These are phyloP conservation scores for Gryganskiella cystojenkinii DNA, from an alignment of 192 early-diverging fungal species.

Conservation along the genomic window DNA sequence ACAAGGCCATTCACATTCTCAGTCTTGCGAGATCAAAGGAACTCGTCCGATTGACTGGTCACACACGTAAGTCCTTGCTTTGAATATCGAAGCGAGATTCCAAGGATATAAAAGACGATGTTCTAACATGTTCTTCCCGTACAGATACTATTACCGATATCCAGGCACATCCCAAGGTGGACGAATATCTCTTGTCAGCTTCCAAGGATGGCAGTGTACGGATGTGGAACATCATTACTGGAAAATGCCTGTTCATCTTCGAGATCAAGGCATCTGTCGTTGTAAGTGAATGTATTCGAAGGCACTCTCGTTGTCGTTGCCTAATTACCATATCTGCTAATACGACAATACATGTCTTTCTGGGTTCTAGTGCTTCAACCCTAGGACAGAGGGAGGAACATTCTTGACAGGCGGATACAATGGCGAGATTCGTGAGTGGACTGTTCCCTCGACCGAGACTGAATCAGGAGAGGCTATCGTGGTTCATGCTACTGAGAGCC, in stretches of 20 bases:
- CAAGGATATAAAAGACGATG: too few species aligned
- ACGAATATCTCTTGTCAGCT: slow-evolving; percentile 74
- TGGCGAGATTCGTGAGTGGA: slow-evolving; percentile 54
- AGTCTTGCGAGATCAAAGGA: slow-evolving; percentile 81
- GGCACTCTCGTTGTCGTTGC: not conserved
- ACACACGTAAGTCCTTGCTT: slow-evolving; percentile 60
- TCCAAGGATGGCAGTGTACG: slow-evolving; percentile 79
- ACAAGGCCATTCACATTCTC: slow-evolving; percentile 72
- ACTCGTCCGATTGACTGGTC: slow-evolving; percentile 67
- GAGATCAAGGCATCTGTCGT: slow-evolving; percentile 66
- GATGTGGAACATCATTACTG: slow-evolving; percentile 79
- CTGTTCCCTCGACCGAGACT: slow-evolving; percentile 22
- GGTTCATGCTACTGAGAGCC: slow-evolving; percentile 31
- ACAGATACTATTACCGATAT: slow-evolving; percentile 74
- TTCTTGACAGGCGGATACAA: slow-evolving; percentile 64
- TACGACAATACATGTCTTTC: too few species aligned
- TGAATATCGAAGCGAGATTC: too few species aligned
- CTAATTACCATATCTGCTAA: too few species aligned
- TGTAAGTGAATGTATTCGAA: slow-evolving; percentile 58
- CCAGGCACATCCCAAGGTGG: slow-evolving; percentile 75
- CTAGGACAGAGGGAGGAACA: slow-evolving; percentile 57
- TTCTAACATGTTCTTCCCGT: not conserved
- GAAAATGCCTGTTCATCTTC: slow-evolving; percentile 71
- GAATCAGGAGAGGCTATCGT: slow-evolving; percentile 35
- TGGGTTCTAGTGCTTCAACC: slow-evolving; percentile 65